Base-by-base conservation (phyloP, 2,329 filamentous ascomycete species). In the Botrytis sinoallii region DNA sequence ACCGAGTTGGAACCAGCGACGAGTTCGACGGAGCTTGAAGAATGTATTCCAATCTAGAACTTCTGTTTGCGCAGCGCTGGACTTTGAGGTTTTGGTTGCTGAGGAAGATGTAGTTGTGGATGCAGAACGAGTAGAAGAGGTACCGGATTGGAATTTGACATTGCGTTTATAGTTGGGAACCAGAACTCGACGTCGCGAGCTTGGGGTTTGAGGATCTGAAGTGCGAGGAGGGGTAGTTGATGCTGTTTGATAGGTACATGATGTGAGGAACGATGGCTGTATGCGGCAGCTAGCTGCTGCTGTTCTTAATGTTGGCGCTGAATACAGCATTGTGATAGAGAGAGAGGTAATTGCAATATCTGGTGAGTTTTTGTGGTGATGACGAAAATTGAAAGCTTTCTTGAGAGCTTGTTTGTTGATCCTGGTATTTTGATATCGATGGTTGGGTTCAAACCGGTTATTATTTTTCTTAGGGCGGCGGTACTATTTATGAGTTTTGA, bases 1-100 rank as follows among this genome's bases (percentile, higher is more conserved):
- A 68, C 88, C 88, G 55, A 97, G 88, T 81, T 95, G 94, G 85
- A 95, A 92, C 79, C 93, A 90, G 75, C 95, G 91, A 73, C 95
- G 93, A 75, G 91, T 92, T 79, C 94, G 92, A 80, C 95, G 94
- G 75, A 98, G 91, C 81, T 90, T 89, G 86, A 98, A 97, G 86
- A 97, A 98, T 70, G 90, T 90, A 85, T 98, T 92, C 95, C 95
- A 98, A 84, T 94, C 89, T 60, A 95, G 76, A 68, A 75, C 72
- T 38, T 78, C 76, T 3, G 73, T 67, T 38, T 42, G 46, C 57
- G 72, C 20, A 20, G 65, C 6, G 35, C 46, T 57, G 9, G 75
- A 52, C 42, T 70, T 70, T 48, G 71, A 46, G 64, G 76, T 60
- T 48, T 64, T 70, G 16, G 72, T 35, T 55, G 72, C 52, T 4